Percentiles rank a stretch among this genome's conserved stretches.
Conservation (phyloP, 768 basidiomycete species). For the Leucosporidium scottii region DNA sequence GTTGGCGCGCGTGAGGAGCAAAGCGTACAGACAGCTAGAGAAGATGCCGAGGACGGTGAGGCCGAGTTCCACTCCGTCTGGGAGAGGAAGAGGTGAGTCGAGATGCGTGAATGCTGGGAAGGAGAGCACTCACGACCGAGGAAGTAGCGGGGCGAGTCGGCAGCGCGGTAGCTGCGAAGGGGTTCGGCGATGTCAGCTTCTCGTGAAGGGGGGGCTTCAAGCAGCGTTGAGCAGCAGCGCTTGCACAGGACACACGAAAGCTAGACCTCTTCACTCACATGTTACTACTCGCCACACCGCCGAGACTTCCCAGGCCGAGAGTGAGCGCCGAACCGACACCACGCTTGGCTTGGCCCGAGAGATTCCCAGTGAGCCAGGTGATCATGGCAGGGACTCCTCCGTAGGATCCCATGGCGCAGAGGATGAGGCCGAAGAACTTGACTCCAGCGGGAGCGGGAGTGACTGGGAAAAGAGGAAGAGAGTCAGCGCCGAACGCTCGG, state of each 20-base stretch:
- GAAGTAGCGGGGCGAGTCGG: constrained; percentile 25
- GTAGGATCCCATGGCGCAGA: constrained; percentile 30
- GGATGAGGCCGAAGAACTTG: constrained; percentile 33
- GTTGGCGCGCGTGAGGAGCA: constrained; percentile 28
- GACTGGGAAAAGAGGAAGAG: constrained; percentile 5
- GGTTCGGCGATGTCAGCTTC: constrained; percentile 26
- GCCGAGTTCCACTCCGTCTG: constrained; percentile 32
- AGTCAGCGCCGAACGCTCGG: no score
- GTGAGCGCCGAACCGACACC: constrained; percentile 4
- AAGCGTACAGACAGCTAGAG: constrained; percentile 24
- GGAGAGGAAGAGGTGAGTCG: no score
- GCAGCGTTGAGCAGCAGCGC: no score
- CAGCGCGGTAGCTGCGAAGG: constrained; percentile 16
- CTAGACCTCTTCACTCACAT: no score
- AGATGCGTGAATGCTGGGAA: not conserved
- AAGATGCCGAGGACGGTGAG: constrained; percentile 29
- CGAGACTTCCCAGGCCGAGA: no score
- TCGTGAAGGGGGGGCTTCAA: no score
- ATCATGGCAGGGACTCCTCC: constrained; percentile 16
- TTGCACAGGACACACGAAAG: no score
- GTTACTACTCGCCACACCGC: no score
- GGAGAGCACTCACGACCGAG: constrained; percentile 14
- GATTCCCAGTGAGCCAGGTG: constrained; percentile 34
- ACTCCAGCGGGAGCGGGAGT: constrained; percentile 32
- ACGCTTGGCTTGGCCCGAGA: constrained; percentile 31